A percentile compares a stretch with the other conserved stretches of the same genome.
Conservation (phyloP, 2,329 filamentous ascomycete species). For the Trichoderma koningii region DNA sequence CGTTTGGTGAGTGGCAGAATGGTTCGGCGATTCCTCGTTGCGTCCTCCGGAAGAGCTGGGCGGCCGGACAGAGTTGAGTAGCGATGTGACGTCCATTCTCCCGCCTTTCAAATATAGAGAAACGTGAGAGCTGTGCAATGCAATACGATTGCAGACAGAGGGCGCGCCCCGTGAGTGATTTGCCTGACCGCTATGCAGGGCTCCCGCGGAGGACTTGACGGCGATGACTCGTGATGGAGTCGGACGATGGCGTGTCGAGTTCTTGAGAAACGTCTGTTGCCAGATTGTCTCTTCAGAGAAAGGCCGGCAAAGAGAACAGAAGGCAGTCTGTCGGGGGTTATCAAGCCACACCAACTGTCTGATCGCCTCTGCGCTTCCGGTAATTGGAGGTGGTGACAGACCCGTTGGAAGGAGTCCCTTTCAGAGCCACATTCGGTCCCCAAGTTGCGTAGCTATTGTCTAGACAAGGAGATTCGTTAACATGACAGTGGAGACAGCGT, state of each 20-base stretch:
- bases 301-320: too few species aligned
- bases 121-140: background rate
- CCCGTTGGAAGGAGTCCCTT: background rate
- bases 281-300: background rate
- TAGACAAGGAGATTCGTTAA: background rate
- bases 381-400: background rate
- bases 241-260: background rate
- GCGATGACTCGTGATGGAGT: background rate
- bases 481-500: background rate
- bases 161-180: background rate
- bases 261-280: background rate
- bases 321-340: background rate
- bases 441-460: background rate
- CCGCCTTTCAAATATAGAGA: background rate
- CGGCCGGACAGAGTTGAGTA: constrained; percentile 43
- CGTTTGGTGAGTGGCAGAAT: constrained; percentile 3
- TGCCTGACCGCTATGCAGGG: background rate
- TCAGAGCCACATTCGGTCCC: background rate
- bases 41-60: constrained; percentile 18
- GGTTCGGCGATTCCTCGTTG: constrained; percentile 28
- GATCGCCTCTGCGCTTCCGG: background rate
- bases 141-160: background rate
- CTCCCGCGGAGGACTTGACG: background rate
- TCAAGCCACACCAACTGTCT: background rate
- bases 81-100: constrained; percentile 46